phyloP scores from a whole-genome alignment of 352 stramenopile species.

The Peronospora tabacina region DNA sequence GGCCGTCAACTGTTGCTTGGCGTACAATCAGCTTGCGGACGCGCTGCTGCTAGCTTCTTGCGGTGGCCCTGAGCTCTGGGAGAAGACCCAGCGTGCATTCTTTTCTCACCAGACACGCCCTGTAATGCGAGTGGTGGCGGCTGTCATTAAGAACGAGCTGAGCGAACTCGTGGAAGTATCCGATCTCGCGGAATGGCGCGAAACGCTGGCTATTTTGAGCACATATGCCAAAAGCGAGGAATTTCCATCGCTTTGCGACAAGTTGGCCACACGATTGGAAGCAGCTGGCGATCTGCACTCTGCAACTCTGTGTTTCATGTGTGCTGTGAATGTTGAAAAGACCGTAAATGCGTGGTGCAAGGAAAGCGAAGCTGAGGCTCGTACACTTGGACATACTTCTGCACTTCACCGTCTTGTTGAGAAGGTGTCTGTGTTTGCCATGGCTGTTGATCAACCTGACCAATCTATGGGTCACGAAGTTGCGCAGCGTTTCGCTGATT shows the following conservation, averaged over 20 bases:
- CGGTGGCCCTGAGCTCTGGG: slow-evolving; percentile 92
- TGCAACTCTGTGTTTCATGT: slow-evolving; percentile 97
- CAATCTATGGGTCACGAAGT: slow-evolving; percentile 86
- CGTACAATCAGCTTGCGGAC: slow-evolving; percentile 93
- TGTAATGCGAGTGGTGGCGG: slow-evolving; percentile 93
- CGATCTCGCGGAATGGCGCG: slow-evolving; percentile 91
- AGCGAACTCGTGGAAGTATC: slow-evolving; percentile 76
- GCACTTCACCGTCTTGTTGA: slow-evolving; percentile 95
- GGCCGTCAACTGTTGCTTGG: slow-evolving; percentile 95
- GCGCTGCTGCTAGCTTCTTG: slow-evolving; percentile 91
- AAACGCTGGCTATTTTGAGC: slow-evolving; percentile 95
- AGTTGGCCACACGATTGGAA: slow-evolving; percentile 90
- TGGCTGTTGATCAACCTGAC: slow-evolving; percentile 77
- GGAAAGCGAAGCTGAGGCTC: slow-evolving; percentile 76
- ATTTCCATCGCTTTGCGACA: slow-evolving; percentile 93
- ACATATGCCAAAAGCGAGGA: slow-evolving; percentile 97
- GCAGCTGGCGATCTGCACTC: slow-evolving; percentile 81
- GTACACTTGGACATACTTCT: slow-evolving; percentile 55
- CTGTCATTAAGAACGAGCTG: slow-evolving; percentile 94
- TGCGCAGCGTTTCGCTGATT: slow-evolving; percentile 87
- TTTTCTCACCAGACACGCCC: slow-evolving; percentile 87
- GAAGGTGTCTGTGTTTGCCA: slow-evolving; percentile 92
- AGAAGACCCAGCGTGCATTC: slow-evolving; percentile 93
- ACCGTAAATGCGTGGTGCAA: slow-evolving; percentile 86
- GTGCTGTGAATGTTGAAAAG: slow-evolving; percentile 87